Evolutionary conservation across 2,329 filamentous ascomycete species (phyloP), one percentile per base, ranked within the genome.

Genomic region (Colletotrichum chlorophyti): DNA sequence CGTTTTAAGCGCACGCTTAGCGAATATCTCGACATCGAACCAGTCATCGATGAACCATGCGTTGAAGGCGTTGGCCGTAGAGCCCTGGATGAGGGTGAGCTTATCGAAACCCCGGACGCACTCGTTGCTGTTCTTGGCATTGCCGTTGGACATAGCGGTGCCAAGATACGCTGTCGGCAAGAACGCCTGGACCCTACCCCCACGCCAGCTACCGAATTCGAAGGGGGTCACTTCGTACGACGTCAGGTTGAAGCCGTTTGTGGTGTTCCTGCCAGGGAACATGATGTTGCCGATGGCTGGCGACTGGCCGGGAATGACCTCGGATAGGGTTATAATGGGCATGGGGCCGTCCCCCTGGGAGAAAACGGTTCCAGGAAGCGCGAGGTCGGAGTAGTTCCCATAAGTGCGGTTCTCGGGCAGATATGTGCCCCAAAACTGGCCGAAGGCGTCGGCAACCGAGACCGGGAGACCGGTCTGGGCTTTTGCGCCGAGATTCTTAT

Each of bases 31-130:
- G 11, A 70, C 61, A 0, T 60, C 54, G 24, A 67, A 72, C 24
- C 69, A 69, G 0, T 60, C 34, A 14, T 68, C 63, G 1, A 71
- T 66, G 26, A 70, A 64, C 60, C 62, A 70, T 0, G 65, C 63
- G 9, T 63, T 63, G 14, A 69, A 71, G 0, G 70, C 70, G 29
- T 67, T 57, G 0, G 66, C 60, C 0, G 70, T 69, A 0, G 67
- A 65, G 1, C 72, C 72, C 17, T 72, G 65, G 37, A 72, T 62
- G 2, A 72, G 62, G 10, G 66, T 69, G 4, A 65, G 47, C 26
- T 70, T 71, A 24, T 73, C 71, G 3, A 73, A 73, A 0, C 70
- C 70, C 11, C 48, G 34, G 1, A 71, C 66, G 9, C 71, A 73
- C 32, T 66, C 38, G 14, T 62, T 69, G 12, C 31, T 60, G 45